Conservation (phyloP, 1,284 basidiomycete genomes). For the Trametes pubescens region DNA sequence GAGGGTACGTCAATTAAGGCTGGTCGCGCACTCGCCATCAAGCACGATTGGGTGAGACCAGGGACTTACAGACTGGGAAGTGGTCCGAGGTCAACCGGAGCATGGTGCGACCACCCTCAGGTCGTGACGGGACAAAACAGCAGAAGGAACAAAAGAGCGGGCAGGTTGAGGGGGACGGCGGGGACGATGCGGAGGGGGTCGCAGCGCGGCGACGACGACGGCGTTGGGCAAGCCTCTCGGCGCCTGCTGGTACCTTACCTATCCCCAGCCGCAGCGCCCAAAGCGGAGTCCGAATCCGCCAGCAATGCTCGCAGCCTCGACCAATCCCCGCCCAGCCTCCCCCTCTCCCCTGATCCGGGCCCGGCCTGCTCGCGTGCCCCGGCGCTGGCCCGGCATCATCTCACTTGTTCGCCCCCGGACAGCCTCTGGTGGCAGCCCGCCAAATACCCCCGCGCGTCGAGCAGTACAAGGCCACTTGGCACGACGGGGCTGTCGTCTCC, state of each 20-base stretch:
- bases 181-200: slow-evolving; percentile 28
- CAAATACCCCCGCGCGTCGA: not conserved
- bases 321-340: slow-evolving; percentile 11
- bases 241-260: slow-evolving; percentile 1
- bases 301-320: slow-evolving; percentile 18
- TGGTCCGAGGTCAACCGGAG: slow-evolving; percentile 50
- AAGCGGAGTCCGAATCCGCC: slow-evolving; percentile 26
- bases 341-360: slow-evolving; percentile 12
- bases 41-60: slow-evolving; percentile 16
- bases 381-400: not conserved
- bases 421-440: not conserved
- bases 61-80: slow-evolving; percentile 51
- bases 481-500: not conserved
- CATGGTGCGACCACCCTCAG: slow-evolving; percentile 43
- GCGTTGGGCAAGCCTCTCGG: slow-evolving; percentile 27
- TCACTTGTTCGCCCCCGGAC: not conserved
- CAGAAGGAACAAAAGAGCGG: slow-evolving; percentile 31
- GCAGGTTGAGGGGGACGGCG: slow-evolving; percentile 24
- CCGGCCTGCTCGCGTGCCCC: slow-evolving; percentile 10
- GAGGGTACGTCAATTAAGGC: slow-evolving; percentile 21
- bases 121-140: slow-evolving; percentile 32
- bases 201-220: slow-evolving; percentile 33
- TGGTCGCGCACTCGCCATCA: not conserved
- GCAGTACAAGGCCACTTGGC: too few relatives aligned
- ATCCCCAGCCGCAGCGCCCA: slow-evolving; percentile 19